phyloP scores from a whole-genome alignment of 2,329 filamentous ascomycete species.

The Tolypocladium inflatum region DNA sequence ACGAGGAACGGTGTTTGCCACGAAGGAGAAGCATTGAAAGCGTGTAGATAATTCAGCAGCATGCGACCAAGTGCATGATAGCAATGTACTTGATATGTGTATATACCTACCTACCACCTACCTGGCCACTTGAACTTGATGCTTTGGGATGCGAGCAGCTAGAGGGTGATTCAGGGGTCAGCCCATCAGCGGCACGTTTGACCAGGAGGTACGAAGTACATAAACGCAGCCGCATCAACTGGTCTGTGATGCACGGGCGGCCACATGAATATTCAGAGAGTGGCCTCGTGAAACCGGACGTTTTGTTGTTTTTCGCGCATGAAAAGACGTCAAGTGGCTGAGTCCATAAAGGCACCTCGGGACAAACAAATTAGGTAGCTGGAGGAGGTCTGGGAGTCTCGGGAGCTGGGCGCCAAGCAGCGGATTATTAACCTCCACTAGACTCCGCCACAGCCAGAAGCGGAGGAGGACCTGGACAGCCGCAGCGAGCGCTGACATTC shows the following conservation, averaged over 20 bases:
- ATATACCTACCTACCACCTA: background rate
- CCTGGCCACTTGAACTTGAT: background rate
- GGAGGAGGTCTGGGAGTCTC: background rate
- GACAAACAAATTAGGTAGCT: background rate
- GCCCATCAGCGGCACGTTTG: background rate
- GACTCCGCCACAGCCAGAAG: background rate
- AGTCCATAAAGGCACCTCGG: background rate
- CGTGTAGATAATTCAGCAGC: background rate
- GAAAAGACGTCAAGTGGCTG: background rate
- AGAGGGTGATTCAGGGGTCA: background rate
- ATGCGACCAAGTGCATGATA: background rate
- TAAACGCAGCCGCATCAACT: too few relatives aligned
- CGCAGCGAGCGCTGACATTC: background rate
- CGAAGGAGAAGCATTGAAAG: background rate
- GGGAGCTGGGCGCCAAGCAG: background rate
- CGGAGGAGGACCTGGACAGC: background rate
- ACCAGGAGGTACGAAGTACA: background rate
- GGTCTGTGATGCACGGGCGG: too few relatives aligned
- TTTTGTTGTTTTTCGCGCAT: background rate
- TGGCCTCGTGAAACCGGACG: background rate
- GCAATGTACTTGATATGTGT: conserved; percentile 4
- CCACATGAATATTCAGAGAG: too few relatives aligned
- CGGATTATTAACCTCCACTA: background rate
- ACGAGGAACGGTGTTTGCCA: background rate
- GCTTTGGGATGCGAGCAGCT: background rate